Evolutionary conservation across 2,329 filamentous ascomycete species (phyloP), one percentile per base, ranked within the genome.

Genomic region (Aureobasidium sp.): DNA sequence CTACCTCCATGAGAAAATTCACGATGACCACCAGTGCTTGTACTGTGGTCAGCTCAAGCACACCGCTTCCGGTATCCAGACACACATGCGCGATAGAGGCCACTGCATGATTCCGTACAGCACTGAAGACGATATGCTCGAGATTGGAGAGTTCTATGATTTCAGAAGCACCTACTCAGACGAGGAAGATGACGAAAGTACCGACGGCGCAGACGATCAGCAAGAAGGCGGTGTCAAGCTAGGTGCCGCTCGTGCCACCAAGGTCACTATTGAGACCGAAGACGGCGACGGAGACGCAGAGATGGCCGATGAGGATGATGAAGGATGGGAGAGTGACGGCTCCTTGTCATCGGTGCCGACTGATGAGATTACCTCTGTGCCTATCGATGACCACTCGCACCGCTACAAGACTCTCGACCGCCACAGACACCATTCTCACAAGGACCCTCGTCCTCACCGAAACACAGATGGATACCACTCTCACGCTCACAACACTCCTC

Each of bases 81-180:
- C 92, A 0, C 94, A 99, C 73, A 99, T 99, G 94, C 87, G 91
- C 48, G 94, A 99, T 73, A 93, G 91, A 72, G 89, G 91, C 0
- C 94, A 99, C 76, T 97, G 93, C 82, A 96, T 92, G 83, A 95
- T 99, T 68, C 92, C 91, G 0, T 99, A 93, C 73, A 86, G 87
- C 57, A 88, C 86, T 0, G 90, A 97, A 71, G 87, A 89, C 39
- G 91, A 97, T 71, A 91, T 97, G 77, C 82, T 97, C 33, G 91
- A 95, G 61, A 90, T 99, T 70, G 94, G 94, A 62, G 90, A 97
- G 66, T 97, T 90, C 74, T 99, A 99, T 75, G 94, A 99, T 72
- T 99, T 99, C 81, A 84, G 90, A 66, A 90, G 89, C 76, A 96
- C 94, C 1, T 99, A 99, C 74, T 94, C 91, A 0, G 94, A 97